Percentiles rank a stretch among this genome's conserved stretches.
phyloP scores from a whole-genome alignment of 306 rosid genomes.

The Crotalaria pallida region DNA sequence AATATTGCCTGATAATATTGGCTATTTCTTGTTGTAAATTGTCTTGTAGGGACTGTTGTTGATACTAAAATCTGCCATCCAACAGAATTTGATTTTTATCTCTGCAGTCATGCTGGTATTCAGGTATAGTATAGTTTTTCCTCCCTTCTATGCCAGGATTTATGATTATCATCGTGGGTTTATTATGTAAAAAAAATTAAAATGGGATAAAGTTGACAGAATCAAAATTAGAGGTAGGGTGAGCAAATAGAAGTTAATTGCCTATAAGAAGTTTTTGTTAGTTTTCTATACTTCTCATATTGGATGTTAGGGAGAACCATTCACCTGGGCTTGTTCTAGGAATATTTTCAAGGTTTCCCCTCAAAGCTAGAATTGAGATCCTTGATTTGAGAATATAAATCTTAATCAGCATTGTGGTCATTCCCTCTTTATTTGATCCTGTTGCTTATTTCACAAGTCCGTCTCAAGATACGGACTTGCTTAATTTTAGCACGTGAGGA shows the following conservation, averaged over 20 bases:
- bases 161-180: background rate
- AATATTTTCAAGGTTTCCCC: background rate
- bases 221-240: background rate
- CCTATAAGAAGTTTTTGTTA: background rate
- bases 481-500: background rate
- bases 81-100: slow-evolving; percentile 87
- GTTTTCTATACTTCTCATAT: background rate
- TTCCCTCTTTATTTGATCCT: background rate
- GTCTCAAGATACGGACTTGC: background rate
- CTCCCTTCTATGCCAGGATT: background rate
- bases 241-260: background rate
- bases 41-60: slow-evolving; percentile 70
- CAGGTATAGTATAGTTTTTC: slow-evolving; percentile 41
- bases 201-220: too few species aligned
- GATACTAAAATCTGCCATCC: slow-evolving; percentile 92
- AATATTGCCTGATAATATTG: background rate
- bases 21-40: background rate
- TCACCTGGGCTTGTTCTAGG: background rate
- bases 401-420: background rate
- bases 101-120: slow-evolving; percentile 93
- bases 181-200: background rate
- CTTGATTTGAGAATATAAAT: background rate
- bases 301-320: background rate
- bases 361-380: background rate
- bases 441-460: background rate